Conservation (phyloP, 2,329 filamentous ascomycete species). For the Colletotrichum lentis region DNA sequence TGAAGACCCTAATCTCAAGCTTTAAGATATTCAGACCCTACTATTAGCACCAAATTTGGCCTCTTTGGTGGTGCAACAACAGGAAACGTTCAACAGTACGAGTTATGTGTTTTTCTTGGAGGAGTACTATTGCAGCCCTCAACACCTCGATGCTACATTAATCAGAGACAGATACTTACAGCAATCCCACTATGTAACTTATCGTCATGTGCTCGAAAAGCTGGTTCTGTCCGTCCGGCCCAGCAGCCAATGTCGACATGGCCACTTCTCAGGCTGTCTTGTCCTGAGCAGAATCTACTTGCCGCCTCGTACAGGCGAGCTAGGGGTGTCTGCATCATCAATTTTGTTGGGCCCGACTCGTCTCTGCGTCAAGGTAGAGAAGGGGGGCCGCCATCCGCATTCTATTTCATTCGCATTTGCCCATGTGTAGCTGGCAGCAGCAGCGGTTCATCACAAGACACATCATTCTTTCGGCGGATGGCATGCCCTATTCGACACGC, state of each 20-base stretch:
- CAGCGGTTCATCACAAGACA: neutral
- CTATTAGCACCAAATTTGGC: neutral
- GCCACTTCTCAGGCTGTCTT: slow-evolving; percentile 2
- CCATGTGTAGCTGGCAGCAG: slow-evolving; percentile 9
- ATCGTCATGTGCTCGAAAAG: neutral
- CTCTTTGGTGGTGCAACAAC: neutral
- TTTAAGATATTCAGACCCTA: neutral
- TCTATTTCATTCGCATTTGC: slow-evolving; percentile 8
- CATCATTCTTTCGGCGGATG: slow-evolving; percentile 9
- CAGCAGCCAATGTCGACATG: neutral
- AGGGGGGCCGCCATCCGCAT: neutral
- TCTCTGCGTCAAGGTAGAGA: slow-evolving; percentile 12
- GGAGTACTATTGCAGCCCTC: neutral
- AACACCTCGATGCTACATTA: neutral
- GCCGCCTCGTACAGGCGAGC: slow-evolving; percentile 4
- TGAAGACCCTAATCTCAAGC: neutral
- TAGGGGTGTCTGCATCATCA: slow-evolving; percentile 11
- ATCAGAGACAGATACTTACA: neutral
- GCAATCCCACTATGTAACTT: neutral
- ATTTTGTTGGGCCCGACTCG: slow-evolving; percentile 35
- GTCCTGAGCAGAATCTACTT: neutral
- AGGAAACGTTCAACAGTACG: neutral
- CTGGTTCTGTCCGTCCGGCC: slow-evolving; percentile 3
- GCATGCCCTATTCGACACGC: slow-evolving; percentile 16
- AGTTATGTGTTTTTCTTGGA: too few relatives aligned